Conservation (phyloP, 371 early-diverging fungal genomes). For the Mucor lusitanicus region DNA sequence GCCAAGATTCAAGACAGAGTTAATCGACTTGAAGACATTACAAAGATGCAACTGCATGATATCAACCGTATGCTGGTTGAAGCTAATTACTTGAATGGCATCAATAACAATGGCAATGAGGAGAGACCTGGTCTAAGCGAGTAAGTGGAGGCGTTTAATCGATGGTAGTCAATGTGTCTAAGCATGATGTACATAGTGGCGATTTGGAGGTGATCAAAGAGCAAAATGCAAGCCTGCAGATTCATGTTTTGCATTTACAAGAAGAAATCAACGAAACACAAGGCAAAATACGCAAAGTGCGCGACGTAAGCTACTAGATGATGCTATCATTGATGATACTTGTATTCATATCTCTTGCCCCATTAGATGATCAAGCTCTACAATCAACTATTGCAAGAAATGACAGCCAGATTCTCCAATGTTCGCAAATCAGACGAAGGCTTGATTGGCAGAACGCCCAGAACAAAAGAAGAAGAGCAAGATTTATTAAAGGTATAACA, state of each 20-base stretch:
- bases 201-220: constrained; percentile 62
- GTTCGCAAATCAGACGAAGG: constrained; percentile 31
- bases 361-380: constrained; percentile 55
- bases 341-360: background rate
- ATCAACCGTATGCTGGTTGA: constrained; percentile 72
- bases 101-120: constrained; percentile 37
- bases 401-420: constrained; percentile 38
- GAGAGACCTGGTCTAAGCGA: constrained; percentile 44
- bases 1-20: constrained; percentile 63
- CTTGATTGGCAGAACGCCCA: constrained; percentile 27
- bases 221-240: constrained; percentile 62
- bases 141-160: constrained; percentile 21
- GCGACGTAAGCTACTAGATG: constrained; percentile 54
- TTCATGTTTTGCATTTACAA: constrained; percentile 60
- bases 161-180: background rate
- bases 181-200: constrained; percentile 16
- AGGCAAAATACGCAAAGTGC: constrained; percentile 72
- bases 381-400: constrained; percentile 56
- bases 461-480: constrained; percentile 72
- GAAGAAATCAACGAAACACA: constrained; percentile 74
- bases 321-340: background rate
- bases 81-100: constrained; percentile 54
- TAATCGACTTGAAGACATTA: constrained; percentile 63
- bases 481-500: constrained; percentile 63
- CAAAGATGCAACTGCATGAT: constrained; percentile 63